phyloP scores from a whole-genome alignment of 2,329 filamentous ascomycete genomes.

The Colletotrichum sp. region DNA sequence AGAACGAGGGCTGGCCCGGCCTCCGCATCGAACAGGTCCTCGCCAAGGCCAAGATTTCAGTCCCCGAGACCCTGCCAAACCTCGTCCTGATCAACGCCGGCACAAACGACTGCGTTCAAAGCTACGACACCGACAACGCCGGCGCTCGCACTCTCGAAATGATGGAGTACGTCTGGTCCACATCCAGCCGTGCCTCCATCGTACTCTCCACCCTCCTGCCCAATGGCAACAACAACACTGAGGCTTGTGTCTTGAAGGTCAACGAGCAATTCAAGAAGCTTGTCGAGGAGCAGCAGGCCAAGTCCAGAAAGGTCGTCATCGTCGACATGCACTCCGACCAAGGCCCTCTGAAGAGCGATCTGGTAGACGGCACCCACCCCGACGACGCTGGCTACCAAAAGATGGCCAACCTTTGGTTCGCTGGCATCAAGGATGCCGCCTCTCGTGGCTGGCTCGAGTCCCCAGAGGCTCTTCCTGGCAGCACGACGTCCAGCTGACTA shows the following conservation, averaged over 20 bases:
- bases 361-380: constrained; percentile 45
- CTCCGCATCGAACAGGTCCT: constrained; percentile 43
- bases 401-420: constrained; percentile 44
- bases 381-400: constrained; percentile 42
- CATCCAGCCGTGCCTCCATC: constrained; percentile 36
- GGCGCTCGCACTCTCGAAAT: constrained; percentile 37
- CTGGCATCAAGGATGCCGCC: constrained; percentile 30
- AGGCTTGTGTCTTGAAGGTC: constrained; percentile 31
- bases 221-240: constrained; percentile 31
- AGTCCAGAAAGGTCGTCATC: constrained; percentile 37
- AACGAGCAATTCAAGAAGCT: constrained; percentile 38
- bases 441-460: constrained; percentile 25
- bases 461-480: constrained; percentile 18
- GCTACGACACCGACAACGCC: constrained; percentile 31
- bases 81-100: constrained; percentile 46
- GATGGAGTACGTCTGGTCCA: constrained; percentile 36
- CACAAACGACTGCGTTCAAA: constrained; percentile 46
- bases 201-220: constrained; percentile 43
- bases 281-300: constrained; percentile 26
- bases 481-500: not conserved
- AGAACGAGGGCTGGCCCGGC: constrained; percentile 50
- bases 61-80: constrained; percentile 39
- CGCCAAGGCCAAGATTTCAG: constrained; percentile 33
- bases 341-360: constrained; percentile 33
- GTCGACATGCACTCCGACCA: constrained; percentile 42